phyloP scores from a whole-genome alignment of 352 stramenopile genomes.

The Globisporangium canariense region DNA sequence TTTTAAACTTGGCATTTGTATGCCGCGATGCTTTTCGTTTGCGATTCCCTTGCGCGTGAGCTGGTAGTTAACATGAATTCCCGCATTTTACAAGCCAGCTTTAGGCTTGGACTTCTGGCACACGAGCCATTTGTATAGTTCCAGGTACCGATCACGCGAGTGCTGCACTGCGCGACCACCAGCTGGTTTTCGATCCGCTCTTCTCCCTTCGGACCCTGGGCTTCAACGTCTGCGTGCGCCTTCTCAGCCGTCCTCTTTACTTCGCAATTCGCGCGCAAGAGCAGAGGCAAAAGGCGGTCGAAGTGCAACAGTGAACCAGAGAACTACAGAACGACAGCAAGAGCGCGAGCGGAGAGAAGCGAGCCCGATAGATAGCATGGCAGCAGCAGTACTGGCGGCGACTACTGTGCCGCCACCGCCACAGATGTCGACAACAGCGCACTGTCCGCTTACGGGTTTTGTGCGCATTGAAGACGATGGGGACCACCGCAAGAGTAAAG shows the following conservation, averaged over 20 bases:
- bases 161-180: neutral
- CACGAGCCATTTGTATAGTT: neutral
- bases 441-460: slow-evolving; percentile 35
- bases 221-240: slow-evolving; percentile 5
- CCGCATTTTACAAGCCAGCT: neutral
- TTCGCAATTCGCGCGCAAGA: neutral
- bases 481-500: slow-evolving; percentile 10
- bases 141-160: neutral
- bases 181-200: slow-evolving; percentile 3
- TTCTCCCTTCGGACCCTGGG: neutral
- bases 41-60: neutral
- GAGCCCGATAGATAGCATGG: neutral
- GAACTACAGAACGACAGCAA: neutral
- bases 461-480: slow-evolving; percentile 51
- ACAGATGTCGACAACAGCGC: slow-evolving; percentile 2
- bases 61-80: neutral
- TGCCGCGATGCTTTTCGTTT: neutral
- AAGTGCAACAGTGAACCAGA: neutral
- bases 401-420: neutral
- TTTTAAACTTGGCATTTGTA: neutral
- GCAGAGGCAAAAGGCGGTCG: neutral
- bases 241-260: neutral
- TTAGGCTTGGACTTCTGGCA: neutral
- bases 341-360: neutral
- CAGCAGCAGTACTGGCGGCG: neutral